phyloP scores from a whole-genome alignment of 2,329 filamentous ascomycete genomes.

The Talaromyces verruculosus region DNA sequence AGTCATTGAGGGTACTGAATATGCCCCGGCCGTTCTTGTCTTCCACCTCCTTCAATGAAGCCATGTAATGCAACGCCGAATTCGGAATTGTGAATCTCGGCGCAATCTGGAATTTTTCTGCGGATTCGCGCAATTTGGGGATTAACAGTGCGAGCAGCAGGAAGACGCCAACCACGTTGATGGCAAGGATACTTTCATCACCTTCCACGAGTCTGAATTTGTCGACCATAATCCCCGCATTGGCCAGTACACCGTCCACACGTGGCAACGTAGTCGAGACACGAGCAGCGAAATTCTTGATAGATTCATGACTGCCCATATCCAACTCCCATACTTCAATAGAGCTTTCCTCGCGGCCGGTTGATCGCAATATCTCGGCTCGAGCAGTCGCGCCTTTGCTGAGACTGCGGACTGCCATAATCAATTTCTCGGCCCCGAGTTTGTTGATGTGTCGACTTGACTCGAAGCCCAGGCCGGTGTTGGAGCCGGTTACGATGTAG shows the following conservation, averaged over 20 bases:
- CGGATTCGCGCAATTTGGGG: constrained; percentile 25
- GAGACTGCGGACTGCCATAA: constrained; percentile 50
- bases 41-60: constrained; percentile 22
- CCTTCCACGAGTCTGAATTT: constrained; percentile 23
- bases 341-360: constrained; percentile 34
- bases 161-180: constrained; percentile 37
- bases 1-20: constrained; percentile 23
- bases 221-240: constrained; percentile 40
- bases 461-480: constrained; percentile 53
- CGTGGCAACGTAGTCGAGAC: constrained; percentile 36
- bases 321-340: constrained; percentile 56
- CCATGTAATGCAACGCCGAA: constrained; percentile 26
- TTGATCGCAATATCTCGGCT: constrained; percentile 31
- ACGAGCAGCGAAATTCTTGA: constrained; percentile 44
- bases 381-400: constrained; percentile 46
- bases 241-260: constrained; percentile 50
- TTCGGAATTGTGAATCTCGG: constrained; percentile 25
- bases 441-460: constrained; percentile 43
- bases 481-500: constrained; percentile 53
- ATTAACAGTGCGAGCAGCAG: constrained; percentile 27
- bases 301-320: constrained; percentile 48
- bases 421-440: constrained; percentile 44
- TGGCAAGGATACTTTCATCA: constrained; percentile 37
- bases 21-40: constrained; percentile 16
- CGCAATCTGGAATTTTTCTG: constrained; percentile 20